phyloP scores from a whole-genome alignment of 768 basidiomycete species.

The Porpolomopsis calyptriformis region DNA sequence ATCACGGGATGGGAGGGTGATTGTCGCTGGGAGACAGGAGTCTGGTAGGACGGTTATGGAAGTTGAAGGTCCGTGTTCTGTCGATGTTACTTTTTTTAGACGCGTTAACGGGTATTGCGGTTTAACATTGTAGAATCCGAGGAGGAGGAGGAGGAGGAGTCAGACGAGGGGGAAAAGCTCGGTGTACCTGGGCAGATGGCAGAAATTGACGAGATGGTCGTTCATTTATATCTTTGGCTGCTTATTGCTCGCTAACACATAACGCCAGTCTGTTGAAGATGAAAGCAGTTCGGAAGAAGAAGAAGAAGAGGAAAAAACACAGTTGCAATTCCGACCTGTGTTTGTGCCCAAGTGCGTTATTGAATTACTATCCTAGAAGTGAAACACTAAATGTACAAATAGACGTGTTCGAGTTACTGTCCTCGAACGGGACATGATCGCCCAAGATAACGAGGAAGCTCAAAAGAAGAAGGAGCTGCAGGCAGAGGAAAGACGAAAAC shows the following conservation, averaged over 20 bases:
- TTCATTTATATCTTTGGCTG: neutral
- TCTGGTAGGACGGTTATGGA: slow-evolving; percentile 64
- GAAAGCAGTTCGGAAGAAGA: slow-evolving; percentile 70
- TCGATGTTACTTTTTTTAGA: slow-evolving; percentile 10
- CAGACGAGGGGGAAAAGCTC: slow-evolving; percentile 21
- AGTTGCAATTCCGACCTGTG: slow-evolving; percentile 78
- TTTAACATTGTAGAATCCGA: slow-evolving; percentile 23
- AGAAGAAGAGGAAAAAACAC: slow-evolving; percentile 63
- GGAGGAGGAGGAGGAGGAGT: slow-evolving; percentile 33
- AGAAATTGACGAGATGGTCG: slow-evolving; percentile 29
- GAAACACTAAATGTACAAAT: slow-evolving; percentile 8
- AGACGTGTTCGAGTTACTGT: slow-evolving; percentile 74
- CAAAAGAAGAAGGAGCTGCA: slow-evolving; percentile 59
- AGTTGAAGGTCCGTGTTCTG: slow-evolving; percentile 29
- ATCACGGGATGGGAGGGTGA: slow-evolving; percentile 69
- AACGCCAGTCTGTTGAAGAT: slow-evolving; percentile 71
- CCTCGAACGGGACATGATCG: slow-evolving; percentile 53
- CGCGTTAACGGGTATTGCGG: slow-evolving; percentile 13
- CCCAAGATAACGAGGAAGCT: slow-evolving; percentile 68
- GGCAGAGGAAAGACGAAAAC: slow-evolving; percentile 72
- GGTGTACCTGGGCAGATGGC: slow-evolving; percentile 13
- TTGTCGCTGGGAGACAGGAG: slow-evolving; percentile 68
- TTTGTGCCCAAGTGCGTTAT: slow-evolving; percentile 83
- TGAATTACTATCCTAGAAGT: neutral
- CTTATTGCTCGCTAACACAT: neutral